Percentiles rank a stretch among this genome's conserved stretches.
Evolutionary conservation across 2,329 filamentous ascomycete genomes (phyloP).

Genomic region (Botryotinia calthae): DNA sequence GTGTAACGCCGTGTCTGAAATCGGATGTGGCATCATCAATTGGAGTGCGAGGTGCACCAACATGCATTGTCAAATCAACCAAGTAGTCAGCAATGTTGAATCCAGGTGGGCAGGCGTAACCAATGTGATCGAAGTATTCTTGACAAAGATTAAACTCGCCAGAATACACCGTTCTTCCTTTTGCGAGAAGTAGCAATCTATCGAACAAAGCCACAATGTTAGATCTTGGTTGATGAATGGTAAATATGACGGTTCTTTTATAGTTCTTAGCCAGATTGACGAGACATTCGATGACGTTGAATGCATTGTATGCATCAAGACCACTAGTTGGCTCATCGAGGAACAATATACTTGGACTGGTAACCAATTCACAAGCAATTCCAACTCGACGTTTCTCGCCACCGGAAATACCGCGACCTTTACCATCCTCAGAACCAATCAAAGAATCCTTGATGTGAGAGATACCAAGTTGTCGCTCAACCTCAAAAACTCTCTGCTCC

Average conservation of each 20-base stretch:
- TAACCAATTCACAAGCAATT: conserved; percentile 96
- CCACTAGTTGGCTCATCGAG: conserved; percentile 96
- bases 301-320: conserved; percentile 94
- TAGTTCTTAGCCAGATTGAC: conserved; percentile 94
- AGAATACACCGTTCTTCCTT: conserved; percentile 88
- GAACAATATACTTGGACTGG: conserved; percentile 94
- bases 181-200: conserved; percentile 83
- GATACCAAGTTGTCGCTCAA: conserved; percentile 94
- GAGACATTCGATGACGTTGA: conserved; percentile 95
- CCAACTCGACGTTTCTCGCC: conserved; percentile 95
- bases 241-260: conserved; percentile 96
- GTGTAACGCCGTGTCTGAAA: conserved; percentile 61
- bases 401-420: conserved; percentile 90
- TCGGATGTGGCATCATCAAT: conserved; percentile 56
- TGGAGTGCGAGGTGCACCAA: conserved; percentile 57
- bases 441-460: conserved; percentile 90
- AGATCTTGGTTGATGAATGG: conserved; percentile 94
- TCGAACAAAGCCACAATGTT: conserved; percentile 98
- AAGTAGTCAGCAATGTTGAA: conserved; percentile 99
- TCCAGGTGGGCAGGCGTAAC: conserved; percentile 88
- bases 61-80: conserved; percentile 97
- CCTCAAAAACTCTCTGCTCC: conserved; percentile 85
- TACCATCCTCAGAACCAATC: conserved; percentile 94
- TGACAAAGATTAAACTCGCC: conserved; percentile 88
- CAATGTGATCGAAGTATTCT: conserved; percentile 85